Conservation (phyloP, 2,329 filamentous ascomycete genomes). For the Chaetomiaceae sp. region DNA sequence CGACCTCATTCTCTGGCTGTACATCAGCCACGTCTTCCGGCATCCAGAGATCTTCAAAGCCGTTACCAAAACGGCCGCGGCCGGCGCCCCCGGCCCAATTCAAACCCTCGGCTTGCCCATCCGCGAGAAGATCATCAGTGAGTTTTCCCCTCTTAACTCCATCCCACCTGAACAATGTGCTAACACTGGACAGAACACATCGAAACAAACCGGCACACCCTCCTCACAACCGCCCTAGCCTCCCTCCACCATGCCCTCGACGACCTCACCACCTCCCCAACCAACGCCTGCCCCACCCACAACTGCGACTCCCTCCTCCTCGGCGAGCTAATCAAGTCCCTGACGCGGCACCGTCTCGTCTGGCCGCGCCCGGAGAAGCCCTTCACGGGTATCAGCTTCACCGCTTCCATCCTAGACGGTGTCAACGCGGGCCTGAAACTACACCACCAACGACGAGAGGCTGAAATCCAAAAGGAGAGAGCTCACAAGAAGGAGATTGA, state of each 20-base stretch:
- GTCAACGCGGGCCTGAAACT: conserved; percentile 8
- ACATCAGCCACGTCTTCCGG: conserved; percentile 31
- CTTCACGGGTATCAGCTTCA: conserved; percentile 27
- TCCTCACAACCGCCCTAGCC: conserved; percentile 24
- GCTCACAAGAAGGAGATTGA: not conserved
- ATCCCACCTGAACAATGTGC: not conserved
- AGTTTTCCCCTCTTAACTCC: not conserved
- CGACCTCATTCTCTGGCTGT: conserved; percentile 32
- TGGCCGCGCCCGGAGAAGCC: conserved; percentile 29
- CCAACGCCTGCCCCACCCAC: conserved; percentile 17
- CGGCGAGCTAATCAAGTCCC: conserved; percentile 29
- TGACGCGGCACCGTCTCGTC: conserved; percentile 24
- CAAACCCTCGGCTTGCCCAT: conserved; percentile 29
- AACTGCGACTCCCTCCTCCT: conserved; percentile 30
- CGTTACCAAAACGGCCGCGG: conserved; percentile 27
- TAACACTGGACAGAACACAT: conserved; percentile 24
- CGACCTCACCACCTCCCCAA: conserved; percentile 15
- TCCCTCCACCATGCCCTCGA: conserved; percentile 26
- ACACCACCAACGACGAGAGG: not conserved
- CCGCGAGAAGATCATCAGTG: conserved; percentile 30
- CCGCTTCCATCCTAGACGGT: conserved; percentile 18
- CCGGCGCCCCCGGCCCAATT: conserved; percentile 27
- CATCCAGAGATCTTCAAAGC: conserved; percentile 27
- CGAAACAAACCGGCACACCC: conserved; percentile 28
- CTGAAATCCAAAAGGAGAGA: not conserved